Conservation (phyloP, 768 basidiomycete genomes). For the Pisolithus tinctorius region DNA sequence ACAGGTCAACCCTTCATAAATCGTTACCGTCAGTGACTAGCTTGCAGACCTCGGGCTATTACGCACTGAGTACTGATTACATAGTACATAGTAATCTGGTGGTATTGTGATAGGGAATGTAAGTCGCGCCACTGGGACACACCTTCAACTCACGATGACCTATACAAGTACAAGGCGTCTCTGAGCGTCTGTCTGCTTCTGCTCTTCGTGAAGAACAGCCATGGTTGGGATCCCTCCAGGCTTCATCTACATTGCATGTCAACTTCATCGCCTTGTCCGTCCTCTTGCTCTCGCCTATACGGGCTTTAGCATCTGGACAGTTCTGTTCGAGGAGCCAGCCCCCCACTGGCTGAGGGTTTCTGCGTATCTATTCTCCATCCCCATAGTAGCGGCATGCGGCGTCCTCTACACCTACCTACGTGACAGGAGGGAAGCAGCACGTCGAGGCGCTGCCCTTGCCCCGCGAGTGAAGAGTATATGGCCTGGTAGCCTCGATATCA, state of each 20-base stretch:
- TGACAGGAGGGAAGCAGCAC: constrained; percentile 15
- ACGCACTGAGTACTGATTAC: too few species aligned
- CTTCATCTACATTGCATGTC: constrained; percentile 20
- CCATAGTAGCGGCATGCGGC: constrained; percentile 11
- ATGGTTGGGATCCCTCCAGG: constrained; percentile 31
- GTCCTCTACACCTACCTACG: constrained; percentile 43
- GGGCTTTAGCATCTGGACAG: constrained; percentile 7
- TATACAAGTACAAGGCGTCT: too few species aligned
- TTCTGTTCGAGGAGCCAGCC: constrained; percentile 4
- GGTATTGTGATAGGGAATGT: too few species aligned
- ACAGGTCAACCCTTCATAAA: too few species aligned
- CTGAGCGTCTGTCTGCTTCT: not conserved
- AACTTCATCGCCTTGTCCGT: constrained; percentile 17
- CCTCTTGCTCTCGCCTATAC: constrained; percentile 14
- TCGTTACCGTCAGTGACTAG: too few species aligned
- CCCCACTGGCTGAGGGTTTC: constrained; percentile 12
- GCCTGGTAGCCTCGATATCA: constrained; percentile 32
- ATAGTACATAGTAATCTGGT: too few species aligned
- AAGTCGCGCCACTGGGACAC: too few species aligned
- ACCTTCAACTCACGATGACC: too few species aligned
- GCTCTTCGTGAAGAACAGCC: not conserved
- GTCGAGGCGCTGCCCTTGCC: constrained; percentile 15
- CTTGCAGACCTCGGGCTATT: too few species aligned
- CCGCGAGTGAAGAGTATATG: constrained; percentile 28
- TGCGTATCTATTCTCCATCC: constrained; percentile 19